These are phyloP conservation scores for Tephrocybe sp. DNA, from an alignment of 768 basidiomycete genomes.

Conservation along the genomic window DNA sequence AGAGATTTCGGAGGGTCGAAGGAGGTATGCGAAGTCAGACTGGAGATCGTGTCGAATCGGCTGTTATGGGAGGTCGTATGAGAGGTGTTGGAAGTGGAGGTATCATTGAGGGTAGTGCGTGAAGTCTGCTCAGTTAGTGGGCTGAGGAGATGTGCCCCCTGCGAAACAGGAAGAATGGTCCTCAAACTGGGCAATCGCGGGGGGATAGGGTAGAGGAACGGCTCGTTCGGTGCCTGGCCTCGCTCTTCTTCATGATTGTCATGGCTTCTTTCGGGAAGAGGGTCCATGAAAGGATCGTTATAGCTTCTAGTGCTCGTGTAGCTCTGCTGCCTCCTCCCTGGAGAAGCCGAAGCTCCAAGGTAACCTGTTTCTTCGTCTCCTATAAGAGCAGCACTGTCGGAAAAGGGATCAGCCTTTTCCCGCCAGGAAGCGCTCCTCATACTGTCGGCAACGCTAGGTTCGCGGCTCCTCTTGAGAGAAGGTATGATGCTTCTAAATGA, in stretches of 20 bases:
- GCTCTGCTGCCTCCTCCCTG: constrained; percentile 33
- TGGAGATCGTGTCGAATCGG: constrained; percentile 20
- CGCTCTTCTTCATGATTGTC: constrained; percentile 19
- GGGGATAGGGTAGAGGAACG: constrained; percentile 12
- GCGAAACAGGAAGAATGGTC: constrained; percentile 32
- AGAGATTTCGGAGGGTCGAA: constrained; percentile 27
- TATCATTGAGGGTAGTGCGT: constrained; percentile 29
- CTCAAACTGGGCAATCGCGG: constrained; percentile 25
- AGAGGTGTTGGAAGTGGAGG: constrained; percentile 26
- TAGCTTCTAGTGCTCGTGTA: constrained; percentile 42
- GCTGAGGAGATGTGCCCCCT: constrained; percentile 32
- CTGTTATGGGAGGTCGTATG: constrained; percentile 28
- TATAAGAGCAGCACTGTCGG: constrained; percentile 41
- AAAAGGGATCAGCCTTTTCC: constrained; percentile 53
- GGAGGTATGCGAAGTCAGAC: constrained; percentile 27
- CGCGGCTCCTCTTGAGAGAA: constrained; percentile 36
- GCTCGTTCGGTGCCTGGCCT: not conserved
- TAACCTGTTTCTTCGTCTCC: constrained; percentile 32
- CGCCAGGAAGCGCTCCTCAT: constrained; percentile 31
- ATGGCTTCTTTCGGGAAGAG: constrained; percentile 31
- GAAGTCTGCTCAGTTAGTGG: constrained; percentile 40
- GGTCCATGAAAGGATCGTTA: constrained; percentile 49
- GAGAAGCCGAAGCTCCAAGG: constrained; percentile 23
- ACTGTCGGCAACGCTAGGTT: constrained; percentile 34
- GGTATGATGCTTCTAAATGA: constrained; percentile 50